Base-by-base conservation (phyloP, 1,139 yeast species). In the Groenewaldozyma sp. region DNA sequence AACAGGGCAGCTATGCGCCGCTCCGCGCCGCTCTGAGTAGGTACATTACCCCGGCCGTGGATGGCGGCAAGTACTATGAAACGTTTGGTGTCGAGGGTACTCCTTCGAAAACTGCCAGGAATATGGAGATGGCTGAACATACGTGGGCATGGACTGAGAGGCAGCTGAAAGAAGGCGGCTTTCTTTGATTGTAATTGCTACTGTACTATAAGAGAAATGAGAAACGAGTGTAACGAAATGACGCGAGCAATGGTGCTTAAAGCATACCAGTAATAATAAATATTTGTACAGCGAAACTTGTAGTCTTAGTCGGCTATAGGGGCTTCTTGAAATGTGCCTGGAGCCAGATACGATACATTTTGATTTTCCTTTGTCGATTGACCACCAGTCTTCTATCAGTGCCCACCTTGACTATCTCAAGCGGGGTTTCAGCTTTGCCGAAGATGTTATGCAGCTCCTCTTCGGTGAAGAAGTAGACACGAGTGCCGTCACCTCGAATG, bases 291-390 rank as follows among this genome's bases (percentile, higher is more conserved):
- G n/a, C n/a, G n/a, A n/a, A n/a, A n/a, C n/a, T n/a, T n/a, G n/a
- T n/a, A n/a, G n/a, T n/a, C n/a, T n/a, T n/a, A n/a, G n/a, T n/a
- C n/a, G n/a, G n/a, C n/a, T 20, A 26, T n/a, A 13, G 24, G 20
- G 31, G 27, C 19, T 40, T 44, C 24, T 34, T 73, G 59, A 88
- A 88, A 29, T 82, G 87, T 3, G 93, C 97, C 62, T 91, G 98
- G 44, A 91, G 66, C 99, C 99, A 91, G 47, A 87, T 86, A 53
- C 99, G 71, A 59, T 86, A 91, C 99, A 91, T 91, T 62, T 91
- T 91, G 51, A 91, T 65, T 58, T 81, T 82, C 55, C 91, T 80
- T 65, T 88, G 88, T 56, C 99, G 72, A 60, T 91, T 91, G 28
- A 93, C 97, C 52, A 91, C 68, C 49, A 91, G 68, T 51, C 98